phyloP scores from a whole-genome alignment of 2,329 filamentous ascomycete genomes.

The Fusarium begoniae region DNA sequence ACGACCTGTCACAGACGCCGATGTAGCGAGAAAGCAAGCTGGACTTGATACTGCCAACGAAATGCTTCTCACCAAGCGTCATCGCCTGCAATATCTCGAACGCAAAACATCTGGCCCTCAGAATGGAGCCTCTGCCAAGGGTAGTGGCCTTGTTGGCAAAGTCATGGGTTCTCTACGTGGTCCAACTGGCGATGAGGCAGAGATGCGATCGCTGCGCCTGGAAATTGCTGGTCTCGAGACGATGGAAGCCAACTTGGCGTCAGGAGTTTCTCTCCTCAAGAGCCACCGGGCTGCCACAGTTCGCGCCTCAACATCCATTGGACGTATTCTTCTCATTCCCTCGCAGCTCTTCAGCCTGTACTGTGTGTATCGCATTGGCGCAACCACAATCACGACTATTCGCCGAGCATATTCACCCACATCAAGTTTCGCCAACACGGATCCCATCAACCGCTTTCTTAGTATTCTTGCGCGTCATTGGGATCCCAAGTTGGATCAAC shows the following conservation, averaged over 20 bases:
- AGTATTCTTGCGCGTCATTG: slow-evolving; percentile 84
- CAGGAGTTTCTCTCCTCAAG: slow-evolving; percentile 71
- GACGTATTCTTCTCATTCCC: slow-evolving; percentile 69
- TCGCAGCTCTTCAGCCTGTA: slow-evolving; percentile 80
- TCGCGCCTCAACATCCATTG: slow-evolving; percentile 72
- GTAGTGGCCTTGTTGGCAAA: slow-evolving; percentile 73
- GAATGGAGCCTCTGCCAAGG: slow-evolving; percentile 36
- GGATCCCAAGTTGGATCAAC: slow-evolving; percentile 83
- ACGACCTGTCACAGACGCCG: slow-evolving; percentile 74
- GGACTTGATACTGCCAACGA: slow-evolving; percentile 82
- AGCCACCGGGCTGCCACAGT: slow-evolving; percentile 70
- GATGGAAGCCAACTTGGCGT: slow-evolving; percentile 77
- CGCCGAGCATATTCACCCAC: slow-evolving; percentile 59
- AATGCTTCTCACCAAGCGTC: slow-evolving; percentile 79
- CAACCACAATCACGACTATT: slow-evolving; percentile 74
- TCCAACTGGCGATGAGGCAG: slow-evolving; percentile 66
- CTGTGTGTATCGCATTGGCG: slow-evolving; percentile 83
- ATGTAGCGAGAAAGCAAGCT: slow-evolving; percentile 79
- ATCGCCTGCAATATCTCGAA: slow-evolving; percentile 75
- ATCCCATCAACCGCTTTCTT: slow-evolving; percentile 85
- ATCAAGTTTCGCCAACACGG: slow-evolving; percentile 71
- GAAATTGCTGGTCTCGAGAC: slow-evolving; percentile 83
- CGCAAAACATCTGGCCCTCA: slow-evolving; percentile 60
- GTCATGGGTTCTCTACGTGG: slow-evolving; percentile 77
- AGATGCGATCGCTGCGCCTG: slow-evolving; percentile 71